These are phyloP conservation scores for Teunomyces aglyptinius DNA, from an alignment of 805 yeast genomes.

Conservation along the genomic window DNA sequence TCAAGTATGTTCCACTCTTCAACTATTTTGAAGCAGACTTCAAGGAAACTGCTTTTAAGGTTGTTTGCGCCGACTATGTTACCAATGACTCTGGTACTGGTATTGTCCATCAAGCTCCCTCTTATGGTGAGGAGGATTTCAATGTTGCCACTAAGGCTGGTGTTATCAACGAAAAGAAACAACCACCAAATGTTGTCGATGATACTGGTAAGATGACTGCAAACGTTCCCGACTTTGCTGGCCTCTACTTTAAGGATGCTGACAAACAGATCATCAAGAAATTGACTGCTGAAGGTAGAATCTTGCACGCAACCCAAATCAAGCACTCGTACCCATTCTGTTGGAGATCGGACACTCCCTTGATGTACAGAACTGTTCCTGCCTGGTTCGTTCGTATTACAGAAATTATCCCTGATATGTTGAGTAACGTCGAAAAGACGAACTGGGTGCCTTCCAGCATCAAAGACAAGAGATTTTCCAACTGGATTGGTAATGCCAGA, in stretches of 20 bases:
- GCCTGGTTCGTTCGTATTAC: slow-evolving; percentile 96
- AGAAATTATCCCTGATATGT: slow-evolving; percentile 85
- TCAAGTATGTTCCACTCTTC: slow-evolving; percentile 79
- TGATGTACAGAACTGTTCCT: slow-evolving; percentile 93
- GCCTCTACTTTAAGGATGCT: slow-evolving; percentile 91
- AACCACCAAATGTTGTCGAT: slow-evolving; percentile 93
- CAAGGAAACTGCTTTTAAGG: slow-evolving; percentile 77
- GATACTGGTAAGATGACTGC: slow-evolving; percentile 83
- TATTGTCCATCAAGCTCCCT: slow-evolving; percentile 97
- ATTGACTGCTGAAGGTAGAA: slow-evolving; percentile 72
- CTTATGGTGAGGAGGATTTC: slow-evolving; percentile 99
- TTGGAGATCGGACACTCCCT: slow-evolving; percentile 99
- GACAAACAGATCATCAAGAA: slow-evolving; percentile 86
- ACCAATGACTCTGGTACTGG: slow-evolving; percentile 97
- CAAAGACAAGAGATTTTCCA: slow-evolving; percentile 92
- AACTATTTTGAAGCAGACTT: slow-evolving; percentile 75
- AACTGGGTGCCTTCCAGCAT: slow-evolving; percentile 92
- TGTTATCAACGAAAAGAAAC: slow-evolving; percentile 61
- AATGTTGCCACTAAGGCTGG: slow-evolving; percentile 75
- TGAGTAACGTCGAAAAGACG: slow-evolving; percentile 78
- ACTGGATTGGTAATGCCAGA: slow-evolving; percentile 98
- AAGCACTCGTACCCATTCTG: slow-evolving; percentile 98
- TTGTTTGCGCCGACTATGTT: slow-evolving; percentile 80
- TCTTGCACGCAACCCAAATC: slow-evolving; percentile 76
- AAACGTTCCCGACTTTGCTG: slow-evolving; percentile 73